Percentiles rank a stretch among this genome's conserved stretches.
These are phyloP conservation scores for Epichloe gansuensis DNA, from an alignment of 2,329 filamentous ascomycete genomes.

Conservation along the genomic window DNA sequence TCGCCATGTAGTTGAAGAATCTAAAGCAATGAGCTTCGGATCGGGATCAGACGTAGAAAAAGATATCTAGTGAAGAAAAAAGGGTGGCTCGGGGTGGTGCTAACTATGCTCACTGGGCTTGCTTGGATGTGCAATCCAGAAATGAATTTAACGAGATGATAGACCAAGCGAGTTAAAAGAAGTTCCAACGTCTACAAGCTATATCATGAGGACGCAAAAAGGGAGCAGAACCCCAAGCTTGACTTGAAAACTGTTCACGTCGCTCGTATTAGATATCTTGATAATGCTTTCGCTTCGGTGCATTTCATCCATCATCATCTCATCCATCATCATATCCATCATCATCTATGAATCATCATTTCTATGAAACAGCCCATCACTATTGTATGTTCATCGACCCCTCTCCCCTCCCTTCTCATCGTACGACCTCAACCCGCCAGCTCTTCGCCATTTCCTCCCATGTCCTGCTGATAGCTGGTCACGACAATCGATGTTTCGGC, in stretches of 20 bases:
- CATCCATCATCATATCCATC: neutral
- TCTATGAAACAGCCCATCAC: neutral
- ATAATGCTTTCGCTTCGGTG: neutral
- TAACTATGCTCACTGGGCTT: neutral
- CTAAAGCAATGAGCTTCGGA: neutral
- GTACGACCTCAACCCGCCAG: neutral
- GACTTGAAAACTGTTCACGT: neutral
- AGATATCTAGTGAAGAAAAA: no score
- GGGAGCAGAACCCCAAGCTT: neutral
- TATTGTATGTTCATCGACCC: neutral
- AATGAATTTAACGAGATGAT: constrained; percentile 13
- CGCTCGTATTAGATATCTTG: neutral
- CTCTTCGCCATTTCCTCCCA: neutral
- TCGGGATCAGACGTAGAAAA: no score
- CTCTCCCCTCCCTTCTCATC: neutral
- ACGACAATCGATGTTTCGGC: neutral
- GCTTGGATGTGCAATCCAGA: neutral
- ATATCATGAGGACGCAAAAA: neutral
- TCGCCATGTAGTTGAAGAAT: constrained; percentile 1
- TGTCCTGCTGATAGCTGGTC: neutral
- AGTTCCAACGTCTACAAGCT: neutral
- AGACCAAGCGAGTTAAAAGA: constrained; percentile 10
- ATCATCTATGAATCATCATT: neutral
- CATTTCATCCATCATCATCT: neutral
- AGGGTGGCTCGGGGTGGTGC: neutral